Conservation (phyloP, 257 asterid genomes). For the Cruciata laevipes region DNA sequence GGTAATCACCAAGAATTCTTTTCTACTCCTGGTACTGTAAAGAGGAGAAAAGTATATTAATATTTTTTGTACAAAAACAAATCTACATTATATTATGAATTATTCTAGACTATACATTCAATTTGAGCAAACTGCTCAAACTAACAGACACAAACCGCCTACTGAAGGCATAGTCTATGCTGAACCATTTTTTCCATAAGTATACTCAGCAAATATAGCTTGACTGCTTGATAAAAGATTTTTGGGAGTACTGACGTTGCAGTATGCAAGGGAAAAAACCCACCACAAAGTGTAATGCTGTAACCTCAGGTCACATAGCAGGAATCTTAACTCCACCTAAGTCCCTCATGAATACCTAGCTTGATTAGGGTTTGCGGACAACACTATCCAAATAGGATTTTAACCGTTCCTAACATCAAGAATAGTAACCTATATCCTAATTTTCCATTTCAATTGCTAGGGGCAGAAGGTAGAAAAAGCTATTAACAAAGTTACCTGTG, state of each 20-base stretch:
- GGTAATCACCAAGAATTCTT: conserved; percentile 84
- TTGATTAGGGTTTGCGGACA: neutral
- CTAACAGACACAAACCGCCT: neutral
- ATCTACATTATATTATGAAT: neutral
- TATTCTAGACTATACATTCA: neutral
- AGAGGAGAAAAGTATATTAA: conserved; percentile 6
- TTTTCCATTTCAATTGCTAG: no score
- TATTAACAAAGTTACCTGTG: conserved; percentile 52
- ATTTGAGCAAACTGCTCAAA: neutral
- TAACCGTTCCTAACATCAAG: neutral
- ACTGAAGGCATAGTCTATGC: neutral
- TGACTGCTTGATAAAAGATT: neutral
- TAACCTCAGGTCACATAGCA: neutral
- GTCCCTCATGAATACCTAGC: neutral
- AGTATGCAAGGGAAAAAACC: neutral
- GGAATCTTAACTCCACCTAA: neutral
- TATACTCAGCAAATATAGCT: neutral
- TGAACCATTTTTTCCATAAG: neutral
- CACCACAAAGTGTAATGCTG: neutral
- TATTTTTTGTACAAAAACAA: neutral
- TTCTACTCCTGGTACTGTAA: conserved; percentile 73
- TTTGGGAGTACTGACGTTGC: neutral
- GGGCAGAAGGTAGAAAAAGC: neutral
- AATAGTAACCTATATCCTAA: neutral
- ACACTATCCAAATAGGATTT: neutral